Base-by-base conservation (phyloP, 257 asterid species). In the Capsicum chinense region DNA sequence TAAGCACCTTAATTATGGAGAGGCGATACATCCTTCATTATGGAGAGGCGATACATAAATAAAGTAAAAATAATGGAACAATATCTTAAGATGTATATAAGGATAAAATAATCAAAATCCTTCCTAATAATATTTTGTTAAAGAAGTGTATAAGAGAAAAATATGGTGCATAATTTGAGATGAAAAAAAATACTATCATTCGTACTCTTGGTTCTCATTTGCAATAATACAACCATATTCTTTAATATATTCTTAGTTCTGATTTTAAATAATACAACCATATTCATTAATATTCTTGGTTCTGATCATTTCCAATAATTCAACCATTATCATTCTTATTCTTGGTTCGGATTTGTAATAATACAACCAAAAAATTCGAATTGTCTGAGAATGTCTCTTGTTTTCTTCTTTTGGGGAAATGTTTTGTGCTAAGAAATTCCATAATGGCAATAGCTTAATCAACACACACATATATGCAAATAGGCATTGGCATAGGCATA, bases 341-440 rank as follows among this genome's bases (percentile, higher is more conserved):
- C 80, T 48, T 19, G 80, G 80, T 73, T 73, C 80, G 39, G 44
- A 73, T 73, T 73, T 73, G 60, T 60, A 73, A 48, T 73, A 48
- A 73, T 73, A 73, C 80, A 73, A 73, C 56, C 21, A 48, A 50
- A 48, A 21, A 50, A 74, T 3, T 74, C 80, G 60, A 74, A 74
- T 19, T 67, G 50, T 50, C 10, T 1, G 2, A 48, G 60, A 74
- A 74, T 54, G 33, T 26, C 33, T 26, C 33, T 26, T 26, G 33
- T 26, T 26, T 26, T 26, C 33, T 26, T 26, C 33, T 26, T 26
- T 26, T 26, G 7, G 50, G 11, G 60, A 10, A 47, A n/a, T 71
- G 4, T 44, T n/a, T 71, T 47, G 58, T 47, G 17, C 60, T 73
- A 5, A 47, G 3, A 13, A 11, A 48, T 48, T 73, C 42, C 44